Evolutionary conservation across 352 stramenopile species (phyloP).

Genomic region (Globisporangium parvum): DNA sequence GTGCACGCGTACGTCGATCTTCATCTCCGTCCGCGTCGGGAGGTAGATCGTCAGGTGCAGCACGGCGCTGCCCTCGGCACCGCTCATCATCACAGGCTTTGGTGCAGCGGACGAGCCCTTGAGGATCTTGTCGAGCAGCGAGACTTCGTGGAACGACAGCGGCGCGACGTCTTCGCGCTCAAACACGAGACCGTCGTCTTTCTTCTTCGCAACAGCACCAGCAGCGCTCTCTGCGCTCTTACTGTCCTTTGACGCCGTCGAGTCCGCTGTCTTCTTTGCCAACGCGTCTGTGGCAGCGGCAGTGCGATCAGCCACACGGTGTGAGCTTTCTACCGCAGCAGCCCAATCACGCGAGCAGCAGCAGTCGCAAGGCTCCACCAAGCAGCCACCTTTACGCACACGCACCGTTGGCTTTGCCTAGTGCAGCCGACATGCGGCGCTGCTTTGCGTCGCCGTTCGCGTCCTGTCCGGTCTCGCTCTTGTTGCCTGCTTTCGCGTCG

Average conservation of each 20-base stretch:
- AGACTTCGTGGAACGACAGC: slow-evolving; percentile 62
- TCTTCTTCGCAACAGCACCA: slow-evolving; percentile 8
- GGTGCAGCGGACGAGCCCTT: slow-evolving; percentile 43
- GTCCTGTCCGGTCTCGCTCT: slow-evolving; percentile 7
- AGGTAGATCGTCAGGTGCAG: slow-evolving; percentile 84
- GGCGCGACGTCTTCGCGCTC: slow-evolving; percentile 58
- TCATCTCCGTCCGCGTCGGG: slow-evolving; percentile 79
- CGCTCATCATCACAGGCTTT: slow-evolving; percentile 51
- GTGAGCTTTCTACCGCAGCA: too few relatives aligned
- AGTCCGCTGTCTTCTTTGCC: slow-evolving; percentile 1
- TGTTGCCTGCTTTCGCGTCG: slow-evolving; percentile 6
- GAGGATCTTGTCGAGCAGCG: slow-evolving; percentile 71
- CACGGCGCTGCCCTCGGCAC: slow-evolving; percentile 49
- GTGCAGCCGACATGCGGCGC: slow-evolving; percentile 5
- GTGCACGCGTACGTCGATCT: slow-evolving; percentile 61
- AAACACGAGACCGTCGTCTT: slow-evolving; percentile 58
- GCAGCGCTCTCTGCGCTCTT: slow-evolving; percentile 7
- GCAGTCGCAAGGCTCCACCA: too few relatives aligned
- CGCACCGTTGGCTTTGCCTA: slow-evolving; percentile 14
- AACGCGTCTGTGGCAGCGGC: neutral
- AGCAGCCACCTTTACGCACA: neutral
- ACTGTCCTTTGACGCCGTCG: slow-evolving; percentile 5
- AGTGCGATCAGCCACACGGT: too few relatives aligned
- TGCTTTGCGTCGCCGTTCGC: slow-evolving; percentile 7
- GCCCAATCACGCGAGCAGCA: too few relatives aligned